Percentiles rank a stretch among this genome's conserved stretches.
These are phyloP conservation scores for Claviceps spartinae DNA, from an alignment of 2,329 filamentous ascomycete genomes.

Conservation along the genomic window DNA sequence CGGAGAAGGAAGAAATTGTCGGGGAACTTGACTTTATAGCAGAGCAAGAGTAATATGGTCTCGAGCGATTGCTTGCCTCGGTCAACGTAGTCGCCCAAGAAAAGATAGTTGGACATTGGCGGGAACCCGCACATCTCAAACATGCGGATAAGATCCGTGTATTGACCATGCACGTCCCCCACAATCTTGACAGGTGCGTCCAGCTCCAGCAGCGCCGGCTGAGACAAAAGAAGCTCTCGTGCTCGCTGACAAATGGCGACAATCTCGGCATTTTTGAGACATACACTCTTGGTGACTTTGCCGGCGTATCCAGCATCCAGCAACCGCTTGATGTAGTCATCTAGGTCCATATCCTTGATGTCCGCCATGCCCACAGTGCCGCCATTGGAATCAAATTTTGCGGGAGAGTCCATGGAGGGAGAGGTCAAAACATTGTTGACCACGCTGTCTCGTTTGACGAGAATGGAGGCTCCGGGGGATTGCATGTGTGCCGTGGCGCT, in stretches of 20 bases:
- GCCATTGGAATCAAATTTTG: conserved; percentile 28
- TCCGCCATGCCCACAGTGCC: conserved; percentile 69
- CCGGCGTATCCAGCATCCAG: conserved; percentile 90
- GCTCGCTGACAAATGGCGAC: conserved; percentile 82
- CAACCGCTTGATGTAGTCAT: conserved; percentile 92
- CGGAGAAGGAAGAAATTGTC: conserved; percentile 94
- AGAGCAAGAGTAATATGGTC: conserved; percentile 81
- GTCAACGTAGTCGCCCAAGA: conserved; percentile 92
- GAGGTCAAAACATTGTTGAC: conserved; percentile 48
- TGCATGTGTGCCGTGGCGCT: conserved; percentile 44
- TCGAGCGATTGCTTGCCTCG: conserved; percentile 91
- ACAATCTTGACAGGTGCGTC: conserved; percentile 96
- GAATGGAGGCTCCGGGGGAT: conserved; percentile 75
- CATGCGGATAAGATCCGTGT: conserved; percentile 88
- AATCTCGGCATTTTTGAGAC: conserved; percentile 95
- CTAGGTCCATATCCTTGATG: conserved; percentile 83
- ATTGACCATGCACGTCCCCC: conserved; percentile 92
- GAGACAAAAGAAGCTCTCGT: conserved; percentile 77
- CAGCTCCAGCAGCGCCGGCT: conserved; percentile 83
- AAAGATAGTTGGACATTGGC: conserved; percentile 81
- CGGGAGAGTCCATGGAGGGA: conserved; percentile 28
- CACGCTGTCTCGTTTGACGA: conserved; percentile 65
- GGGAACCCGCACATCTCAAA: conserved; percentile 99
- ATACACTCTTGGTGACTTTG: conserved; percentile 95
- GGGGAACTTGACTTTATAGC: conserved; percentile 94